Conservation (phyloP, 257 asterid genomes). For the Nicotiana obtusifolia region DNA sequence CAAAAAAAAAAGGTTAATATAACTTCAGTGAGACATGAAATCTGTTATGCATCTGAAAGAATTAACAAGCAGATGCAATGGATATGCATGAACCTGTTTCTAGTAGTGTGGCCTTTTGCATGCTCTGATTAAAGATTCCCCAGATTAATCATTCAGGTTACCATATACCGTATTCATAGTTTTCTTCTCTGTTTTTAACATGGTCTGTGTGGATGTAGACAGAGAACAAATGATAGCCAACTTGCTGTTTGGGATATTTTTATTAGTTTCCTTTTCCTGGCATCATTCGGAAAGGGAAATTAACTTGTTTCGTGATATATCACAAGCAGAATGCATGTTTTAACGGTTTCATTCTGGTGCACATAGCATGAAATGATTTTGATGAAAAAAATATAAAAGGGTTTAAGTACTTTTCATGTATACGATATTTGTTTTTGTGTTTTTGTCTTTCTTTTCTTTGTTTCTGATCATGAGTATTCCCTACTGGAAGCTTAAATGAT, state of each 20-base stretch:
- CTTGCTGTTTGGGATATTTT: not conserved
- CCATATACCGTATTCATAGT: not conserved
- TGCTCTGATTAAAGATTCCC: not conserved
- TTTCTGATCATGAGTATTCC: not conserved
- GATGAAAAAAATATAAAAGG: not conserved
- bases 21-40: not conserved
- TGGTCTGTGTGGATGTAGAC: not conserved
- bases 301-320: not conserved
- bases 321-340: not conserved
- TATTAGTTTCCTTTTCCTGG: not conserved
- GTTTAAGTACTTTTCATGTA: not conserved
- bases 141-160: not conserved
- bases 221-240: not conserved
- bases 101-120: not conserved
- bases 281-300: not conserved
- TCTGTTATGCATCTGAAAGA: not conserved
- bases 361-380: not conserved
- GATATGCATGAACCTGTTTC: not conserved
- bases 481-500: not conserved
- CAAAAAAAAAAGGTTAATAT: not conserved
- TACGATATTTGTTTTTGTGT: not conserved
- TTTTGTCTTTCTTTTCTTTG: not conserved
- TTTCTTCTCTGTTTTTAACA: not conserved
- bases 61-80: not conserved
- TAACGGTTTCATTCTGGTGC: not conserved